Evolutionary conservation across 441 rosid genomes (phyloP), one percentile per base, ranked within the genome.

Genomic region (Flueggea neowawraea): DNA sequence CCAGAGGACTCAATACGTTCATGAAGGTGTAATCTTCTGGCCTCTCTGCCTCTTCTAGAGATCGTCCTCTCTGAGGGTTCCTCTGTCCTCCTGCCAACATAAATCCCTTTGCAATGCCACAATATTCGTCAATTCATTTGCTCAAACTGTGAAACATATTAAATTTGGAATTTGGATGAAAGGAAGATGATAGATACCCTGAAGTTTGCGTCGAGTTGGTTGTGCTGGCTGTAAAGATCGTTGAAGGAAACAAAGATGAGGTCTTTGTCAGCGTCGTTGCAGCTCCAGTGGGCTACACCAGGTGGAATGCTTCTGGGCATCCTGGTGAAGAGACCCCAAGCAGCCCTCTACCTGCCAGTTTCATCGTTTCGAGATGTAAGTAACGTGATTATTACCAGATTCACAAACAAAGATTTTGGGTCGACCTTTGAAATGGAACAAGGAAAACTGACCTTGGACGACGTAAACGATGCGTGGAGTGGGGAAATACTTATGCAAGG

Each of bases 241-340:
- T 69, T 6, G 12, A 80, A 22, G 32, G 76, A 55, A 58, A 80
- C 63, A 15, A 72, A 59, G 16, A 73, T 16, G 50, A 74, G 67
- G 31, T 71, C 72, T 32, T 74, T 73, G 16, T 55, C 15, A 13
- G 79, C 84, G 1, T 80, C 80, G 31, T 77, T 78, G 66, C 72
- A 73, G 68, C 67, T 67, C 85, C 82, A 75, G 33, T 70, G 72
- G 16, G 76, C 73, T 0, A 68, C 73, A 5, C 82, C 78, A 22
- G 70, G 69, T 0, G 75, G 78, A 47, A 77, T 10, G 77, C 74
- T 64, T 77, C 75, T n/a, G 78, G 62, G 44, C 84, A 77, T 55
- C 82, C 84, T 4, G 82, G 74, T 43, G 45, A 65, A 51, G 58
- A 33, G 2, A 61, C 15, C 10, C 82, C 80, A 6, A 64, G 15